Conservation (phyloP, 1,139 yeast species). For the Debaryomycetaceae sp. region DNA sequence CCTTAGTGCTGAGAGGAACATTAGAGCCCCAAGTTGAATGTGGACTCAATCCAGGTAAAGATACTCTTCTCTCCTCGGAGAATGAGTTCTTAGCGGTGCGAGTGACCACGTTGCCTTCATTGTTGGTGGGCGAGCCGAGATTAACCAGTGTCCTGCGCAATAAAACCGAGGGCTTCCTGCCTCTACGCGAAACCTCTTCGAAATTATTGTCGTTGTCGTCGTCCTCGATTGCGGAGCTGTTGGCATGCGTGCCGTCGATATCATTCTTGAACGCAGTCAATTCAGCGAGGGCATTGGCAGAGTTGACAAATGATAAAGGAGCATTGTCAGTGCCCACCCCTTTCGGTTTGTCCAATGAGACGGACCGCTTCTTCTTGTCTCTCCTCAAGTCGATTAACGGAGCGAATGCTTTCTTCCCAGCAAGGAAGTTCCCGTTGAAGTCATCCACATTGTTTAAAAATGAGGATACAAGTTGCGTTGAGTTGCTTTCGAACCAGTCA, state of each 20-base stretch:
- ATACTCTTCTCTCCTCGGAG: conserved; percentile 4
- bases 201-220: conserved; percentile 23
- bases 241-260: background rate
- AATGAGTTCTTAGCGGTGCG: background rate
- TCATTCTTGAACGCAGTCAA: conserved; percentile 18
- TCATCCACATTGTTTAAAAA: conserved; percentile 30
- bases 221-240: conserved; percentile 20
- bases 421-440: conserved; percentile 50
- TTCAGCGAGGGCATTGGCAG: conserved; percentile 9
- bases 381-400: conserved; percentile 45
- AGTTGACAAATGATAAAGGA: background rate
- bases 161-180: conserved; percentile 17
- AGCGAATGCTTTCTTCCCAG: conserved; percentile 37
- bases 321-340: conserved; percentile 10
- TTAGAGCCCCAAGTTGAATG: conserved; percentile 29
- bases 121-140: too few species aligned
- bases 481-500: conserved; percentile 20
- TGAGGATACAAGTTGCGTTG: conserved; percentile 18
- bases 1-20: conserved; percentile 11
- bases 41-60: conserved; percentile 22
- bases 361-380: conserved; percentile 15
- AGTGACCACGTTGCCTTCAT: too few species aligned
- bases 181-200: conserved; percentile 25
- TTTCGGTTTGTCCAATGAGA: conserved; percentile 20
- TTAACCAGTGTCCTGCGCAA: too few species aligned